These are phyloP conservation scores for Torulaspora globosa DNA, from an alignment of 1,139 yeast species.

Conservation along the genomic window DNA sequence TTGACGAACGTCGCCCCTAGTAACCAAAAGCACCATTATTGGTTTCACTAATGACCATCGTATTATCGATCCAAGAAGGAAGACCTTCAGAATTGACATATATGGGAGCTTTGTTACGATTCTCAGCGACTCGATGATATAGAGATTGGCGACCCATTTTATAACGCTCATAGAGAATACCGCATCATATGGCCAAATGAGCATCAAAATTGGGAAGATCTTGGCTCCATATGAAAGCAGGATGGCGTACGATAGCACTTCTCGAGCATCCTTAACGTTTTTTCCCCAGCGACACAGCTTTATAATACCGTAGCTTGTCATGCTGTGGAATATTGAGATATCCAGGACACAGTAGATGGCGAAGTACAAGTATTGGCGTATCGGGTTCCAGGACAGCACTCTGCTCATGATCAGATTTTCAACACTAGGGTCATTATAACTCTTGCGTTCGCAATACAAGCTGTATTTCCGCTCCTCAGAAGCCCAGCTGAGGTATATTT, in stretches of 20 bases:
- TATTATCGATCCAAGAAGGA: slow-evolving; percentile 26
- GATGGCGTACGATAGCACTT: slow-evolving; percentile 56
- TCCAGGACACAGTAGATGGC: slow-evolving; percentile 59
- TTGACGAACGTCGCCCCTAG: slow-evolving; percentile 18
- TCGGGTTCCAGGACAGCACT: slow-evolving; percentile 46
- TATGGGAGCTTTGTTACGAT: slow-evolving; percentile 50
- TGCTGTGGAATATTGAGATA: slow-evolving; percentile 49
- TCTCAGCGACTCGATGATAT: slow-evolving; percentile 61
- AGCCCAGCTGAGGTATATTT: slow-evolving; percentile 90
- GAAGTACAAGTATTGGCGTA: slow-evolving; percentile 64
- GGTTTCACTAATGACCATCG: slow-evolving; percentile 31
- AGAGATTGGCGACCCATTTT: slow-evolving; percentile 57
- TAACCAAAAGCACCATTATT: slow-evolving; percentile 27
- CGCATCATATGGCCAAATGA: slow-evolving; percentile 94
- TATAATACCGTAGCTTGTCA: slow-evolving; percentile 45
- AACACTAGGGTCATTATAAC: not conserved
- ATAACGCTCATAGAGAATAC: slow-evolving; percentile 60
- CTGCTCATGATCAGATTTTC: slow-evolving; percentile 32
- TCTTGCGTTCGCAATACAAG: slow-evolving; percentile 2
- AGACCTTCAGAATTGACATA: slow-evolving; percentile 35
- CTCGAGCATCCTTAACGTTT: slow-evolving; percentile 22
- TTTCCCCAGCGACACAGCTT: slow-evolving; percentile 44
- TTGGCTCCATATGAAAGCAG: slow-evolving; percentile 73
- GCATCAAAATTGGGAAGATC: slow-evolving; percentile 86
- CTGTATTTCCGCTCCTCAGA: slow-evolving; percentile 61